Conservation (phyloP, 2,329 filamentous ascomycete species). For the Stagonosporopsis tanaceti region DNA sequence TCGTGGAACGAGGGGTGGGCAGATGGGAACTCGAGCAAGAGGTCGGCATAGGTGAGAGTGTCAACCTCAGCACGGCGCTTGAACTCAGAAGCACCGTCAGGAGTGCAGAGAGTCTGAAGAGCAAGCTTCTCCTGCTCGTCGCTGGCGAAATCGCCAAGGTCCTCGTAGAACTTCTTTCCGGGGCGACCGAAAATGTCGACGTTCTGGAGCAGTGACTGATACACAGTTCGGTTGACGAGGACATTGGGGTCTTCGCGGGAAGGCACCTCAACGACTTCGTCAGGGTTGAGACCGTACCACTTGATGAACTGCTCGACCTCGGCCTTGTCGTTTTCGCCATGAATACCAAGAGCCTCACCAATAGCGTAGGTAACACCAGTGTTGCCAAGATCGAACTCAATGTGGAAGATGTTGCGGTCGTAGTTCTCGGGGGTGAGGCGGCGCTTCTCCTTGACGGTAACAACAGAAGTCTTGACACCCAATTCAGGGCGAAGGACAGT, state of each 20-base stretch:
- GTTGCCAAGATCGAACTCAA: conserved; percentile 93
- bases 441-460: conserved; percentile 94
- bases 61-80: conserved; percentile 92
- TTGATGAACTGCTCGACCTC: conserved; percentile 86
- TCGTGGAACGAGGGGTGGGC: conserved; percentile 90
- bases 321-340: conserved; percentile 87
- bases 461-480: conserved; percentile 82
- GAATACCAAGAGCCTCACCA: conserved; percentile 94
- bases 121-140: conserved; percentile 84
- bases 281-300: conserved; percentile 83
- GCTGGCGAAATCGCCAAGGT: conserved; percentile 82
- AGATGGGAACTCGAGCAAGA: conserved; percentile 87
- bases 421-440: conserved; percentile 87
- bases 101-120: conserved; percentile 74
- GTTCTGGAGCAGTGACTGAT: conserved; percentile 90
- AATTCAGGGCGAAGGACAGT: conserved; percentile 83
- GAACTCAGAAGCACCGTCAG: conserved; percentile 86
- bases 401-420: conserved; percentile 99
- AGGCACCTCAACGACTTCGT: conserved; percentile 89
- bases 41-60: conserved; percentile 87
- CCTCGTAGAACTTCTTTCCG: conserved; percentile 97
- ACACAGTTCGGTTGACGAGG: conserved; percentile 88
- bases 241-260: conserved; percentile 78
- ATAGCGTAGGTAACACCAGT: conserved; percentile 96
- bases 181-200: conserved; percentile 96